Conservation (phyloP, 2,329 filamentous ascomycete genomes). For the Lachnellula arida region DNA sequence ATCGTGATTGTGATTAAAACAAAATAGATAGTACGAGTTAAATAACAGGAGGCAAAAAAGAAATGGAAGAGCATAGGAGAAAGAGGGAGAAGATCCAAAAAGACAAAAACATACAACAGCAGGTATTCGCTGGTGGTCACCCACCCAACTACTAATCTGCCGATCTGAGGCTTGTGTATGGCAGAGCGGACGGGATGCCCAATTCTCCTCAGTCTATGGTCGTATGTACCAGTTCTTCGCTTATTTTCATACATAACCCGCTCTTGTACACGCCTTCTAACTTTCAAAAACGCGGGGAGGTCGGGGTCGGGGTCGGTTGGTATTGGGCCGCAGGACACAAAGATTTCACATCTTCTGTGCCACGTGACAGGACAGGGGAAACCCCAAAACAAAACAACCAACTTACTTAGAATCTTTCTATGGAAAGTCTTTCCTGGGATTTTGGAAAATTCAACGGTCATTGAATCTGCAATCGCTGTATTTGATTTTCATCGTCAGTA, state of each 20-base stretch:
- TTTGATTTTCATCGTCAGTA: neutral
- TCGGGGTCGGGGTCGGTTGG: no score
- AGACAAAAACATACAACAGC: slow-evolving; percentile 25
- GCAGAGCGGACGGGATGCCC: slow-evolving; percentile 22
- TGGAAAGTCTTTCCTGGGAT: slow-evolving; percentile 73
- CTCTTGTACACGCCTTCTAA: neutral
- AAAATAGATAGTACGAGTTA: neutral
- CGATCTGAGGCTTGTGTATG: no score
- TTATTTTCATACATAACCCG: slow-evolving; percentile 3
- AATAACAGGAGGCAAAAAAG: slow-evolving; percentile 5
- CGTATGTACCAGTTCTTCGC: slow-evolving; percentile 1
- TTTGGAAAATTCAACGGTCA: slow-evolving; percentile 74
- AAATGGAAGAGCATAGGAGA: neutral
- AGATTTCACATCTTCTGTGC: neutral
- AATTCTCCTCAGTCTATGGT: slow-evolving; percentile 18
- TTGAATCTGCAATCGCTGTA: slow-evolving; percentile 57
- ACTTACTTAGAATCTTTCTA: slow-evolving; percentile 68
- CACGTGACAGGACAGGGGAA: neutral
- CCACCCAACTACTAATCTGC: no score
- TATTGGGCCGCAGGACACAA: neutral
- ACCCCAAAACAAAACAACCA: neutral
- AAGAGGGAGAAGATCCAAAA: slow-evolving; percentile 5
- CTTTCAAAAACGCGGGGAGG: neutral
- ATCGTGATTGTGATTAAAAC: neutral
- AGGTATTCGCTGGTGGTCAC: slow-evolving; percentile 28